Conservation (phyloP, 176 grass and related monocot species). For the Aegilops sharonensis region DNA sequence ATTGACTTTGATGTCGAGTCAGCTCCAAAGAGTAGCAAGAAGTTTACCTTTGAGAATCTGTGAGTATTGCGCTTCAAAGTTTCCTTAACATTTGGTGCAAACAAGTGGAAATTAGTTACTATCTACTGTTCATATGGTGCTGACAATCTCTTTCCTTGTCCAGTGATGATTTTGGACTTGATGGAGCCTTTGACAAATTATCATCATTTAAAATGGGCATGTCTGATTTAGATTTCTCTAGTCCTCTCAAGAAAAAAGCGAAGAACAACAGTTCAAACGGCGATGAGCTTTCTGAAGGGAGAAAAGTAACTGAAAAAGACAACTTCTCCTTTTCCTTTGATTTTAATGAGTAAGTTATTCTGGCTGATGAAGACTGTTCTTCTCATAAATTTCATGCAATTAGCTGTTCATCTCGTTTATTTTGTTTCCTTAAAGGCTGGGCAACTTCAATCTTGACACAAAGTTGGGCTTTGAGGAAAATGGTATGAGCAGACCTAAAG, state of each 20-base stretch:
- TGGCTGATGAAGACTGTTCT: slow-evolving; percentile 17
- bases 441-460: slow-evolving; percentile 73
- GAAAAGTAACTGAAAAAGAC: slow-evolving; percentile 63
- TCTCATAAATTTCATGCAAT: slow-evolving; percentile 13
- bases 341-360: slow-evolving; percentile 82
- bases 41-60: slow-evolving; percentile 82
- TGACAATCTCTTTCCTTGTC: slow-evolving; percentile 33
- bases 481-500: slow-evolving; percentile 26
- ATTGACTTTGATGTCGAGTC: slow-evolving; percentile 72
- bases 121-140: slow-evolving; percentile 3
- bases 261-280: slow-evolving; percentile 50
- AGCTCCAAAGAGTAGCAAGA: slow-evolving; percentile 62
- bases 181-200: slow-evolving; percentile 83
- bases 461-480: slow-evolving; percentile 56
- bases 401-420: slow-evolving; percentile 36
- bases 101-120: slow-evolving; percentile 1
- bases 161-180: slow-evolving; percentile 93
- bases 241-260: slow-evolving; percentile 67
- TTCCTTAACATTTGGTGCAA: slow-evolving; percentile 20
- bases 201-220: slow-evolving; percentile 84
- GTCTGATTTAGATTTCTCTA: slow-evolving; percentile 84
- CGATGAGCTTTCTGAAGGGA: slow-evolving; percentile 48
- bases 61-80: slow-evolving; percentile 43
- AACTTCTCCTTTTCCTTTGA: slow-evolving; percentile 86
- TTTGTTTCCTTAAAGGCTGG: slow-evolving; percentile 59